Conservation (phyloP, 257 asterid species). For the Primulina eburnea region DNA sequence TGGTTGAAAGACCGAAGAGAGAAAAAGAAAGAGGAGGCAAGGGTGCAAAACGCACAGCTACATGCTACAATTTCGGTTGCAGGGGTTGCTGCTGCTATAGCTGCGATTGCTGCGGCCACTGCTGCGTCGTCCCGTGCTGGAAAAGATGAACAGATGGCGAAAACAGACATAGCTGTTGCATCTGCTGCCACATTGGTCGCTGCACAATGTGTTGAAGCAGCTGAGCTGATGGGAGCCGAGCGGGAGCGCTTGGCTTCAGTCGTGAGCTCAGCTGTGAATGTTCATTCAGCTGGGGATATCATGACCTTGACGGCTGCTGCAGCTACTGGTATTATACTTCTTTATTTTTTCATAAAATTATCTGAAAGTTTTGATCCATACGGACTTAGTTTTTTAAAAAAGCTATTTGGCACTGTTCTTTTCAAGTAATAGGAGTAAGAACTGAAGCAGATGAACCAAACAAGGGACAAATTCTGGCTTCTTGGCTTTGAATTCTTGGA, state of each 20-base stretch:
- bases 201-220: slow-evolving; percentile 96
- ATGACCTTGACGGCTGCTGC: slow-evolving; percentile 98
- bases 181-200: slow-evolving; percentile 97
- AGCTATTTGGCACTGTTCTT: no score
- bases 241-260: slow-evolving; percentile 80
- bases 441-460: no score
- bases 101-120: slow-evolving; percentile 95
- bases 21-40: slow-evolving; percentile 90
- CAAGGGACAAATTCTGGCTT: neutral
- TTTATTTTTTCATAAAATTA: neutral
- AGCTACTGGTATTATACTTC: slow-evolving; percentile 65
- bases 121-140: slow-evolving; percentile 70
- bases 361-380: neutral
- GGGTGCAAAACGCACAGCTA: slow-evolving; percentile 88
- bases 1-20: slow-evolving; percentile 96
- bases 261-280: slow-evolving; percentile 93
- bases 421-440: no score
- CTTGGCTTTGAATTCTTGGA: neutral
- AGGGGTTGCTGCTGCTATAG: slow-evolving; percentile 93
- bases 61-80: slow-evolving; percentile 98
- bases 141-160: slow-evolving; percentile 80
- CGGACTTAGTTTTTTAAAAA: neutral
- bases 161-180: slow-evolving; percentile 91
- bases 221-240: slow-evolving; percentile 96
- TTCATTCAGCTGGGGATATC: slow-evolving; percentile 86